Evolutionary conservation across 2,329 filamentous ascomycete genomes (phyloP).

Genomic region (Juglanconis oblonga): DNA sequence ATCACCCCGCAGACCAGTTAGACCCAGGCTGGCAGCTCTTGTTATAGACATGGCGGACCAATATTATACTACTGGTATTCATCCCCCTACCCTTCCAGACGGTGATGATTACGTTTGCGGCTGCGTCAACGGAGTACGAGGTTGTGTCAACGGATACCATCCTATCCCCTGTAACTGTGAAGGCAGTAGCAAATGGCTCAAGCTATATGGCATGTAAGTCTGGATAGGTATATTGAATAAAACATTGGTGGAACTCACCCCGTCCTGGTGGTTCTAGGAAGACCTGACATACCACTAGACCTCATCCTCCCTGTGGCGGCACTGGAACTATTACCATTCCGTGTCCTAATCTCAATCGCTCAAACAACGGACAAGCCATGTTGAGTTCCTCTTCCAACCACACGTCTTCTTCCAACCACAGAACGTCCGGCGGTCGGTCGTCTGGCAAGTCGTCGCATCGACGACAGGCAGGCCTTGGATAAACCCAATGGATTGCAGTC

Average conservation of each 20-base stretch:
- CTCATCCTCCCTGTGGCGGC: background rate
- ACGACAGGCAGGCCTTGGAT: background rate
- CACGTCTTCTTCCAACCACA: background rate
- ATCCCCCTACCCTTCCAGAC: constrained; percentile 9
- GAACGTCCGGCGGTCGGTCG: background rate
- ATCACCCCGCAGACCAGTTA: background rate
- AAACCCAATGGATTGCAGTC: background rate
- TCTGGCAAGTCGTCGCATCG: background rate
- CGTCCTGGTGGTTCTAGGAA: background rate
- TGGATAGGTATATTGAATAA: background rate
- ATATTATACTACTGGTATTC: constrained; percentile 4
- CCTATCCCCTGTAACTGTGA: constrained; percentile 6
- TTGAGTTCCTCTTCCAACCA: background rate
- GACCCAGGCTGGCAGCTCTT: no score
- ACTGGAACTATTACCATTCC: background rate
- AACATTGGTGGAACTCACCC: no score
- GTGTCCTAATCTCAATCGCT: background rate
- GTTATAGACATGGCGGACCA: constrained; percentile 7
- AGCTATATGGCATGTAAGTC: constrained; percentile 10
- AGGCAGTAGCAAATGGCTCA: constrained; percentile 1
- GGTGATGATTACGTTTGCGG: constrained; percentile 19
- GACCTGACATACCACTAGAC: background rate
- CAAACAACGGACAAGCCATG: background rate
- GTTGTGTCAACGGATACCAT: constrained; percentile 20
- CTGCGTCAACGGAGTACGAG: constrained; percentile 15